Base-by-base conservation (phyloP, 139 green algal genomes). In the Chlamydomonas schloesseri region DNA sequence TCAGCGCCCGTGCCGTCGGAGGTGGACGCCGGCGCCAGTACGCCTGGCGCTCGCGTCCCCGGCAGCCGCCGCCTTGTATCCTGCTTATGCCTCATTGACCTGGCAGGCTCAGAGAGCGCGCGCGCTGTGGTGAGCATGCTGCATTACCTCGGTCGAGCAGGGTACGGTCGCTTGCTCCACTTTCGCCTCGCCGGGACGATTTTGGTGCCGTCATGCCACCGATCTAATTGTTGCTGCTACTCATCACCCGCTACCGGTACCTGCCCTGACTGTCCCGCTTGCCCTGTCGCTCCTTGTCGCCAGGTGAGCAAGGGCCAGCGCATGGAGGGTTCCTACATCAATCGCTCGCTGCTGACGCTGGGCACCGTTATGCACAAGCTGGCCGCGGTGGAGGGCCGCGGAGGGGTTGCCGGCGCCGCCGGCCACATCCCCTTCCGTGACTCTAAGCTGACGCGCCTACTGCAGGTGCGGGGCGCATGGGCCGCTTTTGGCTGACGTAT, bases 301-400 rank as follows among this genome's bases (percentile, higher is more conserved):
- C 55, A 62, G 55, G 55, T 62, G 55, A 97, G 89, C 67, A 93
- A 87, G 57, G 96, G 93, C n/a, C 90, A 98, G 76, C 88, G 92
- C 26, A 94, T 96, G 83, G 96, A 99, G 89, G 97, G 97, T 28
- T 88, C 83, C 36, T 98, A 95, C 94, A 99, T 99, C 93, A 99
- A 99, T 93, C 98, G 98, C 89, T 96, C 90, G 37, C 88, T 99
- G 84, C 93, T 99, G 24, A 99, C 97, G 0, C 94, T 99, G 42
- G 95, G 97, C 53, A 98, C 96, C 15, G 97, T 99, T 17, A 98
- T 99, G 50, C 90, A 95, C 78, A 97, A 97, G 90, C 89, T 99
- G 55, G 92, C 91, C 9, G 93, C 96, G 31, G 42, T 50, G 42
- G 42, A 50, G 42, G 42, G 5, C 42, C 42, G 42, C 6, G n/a